Conservation (phyloP, 306 rosid species). For the Fragaria iinumae region DNA sequence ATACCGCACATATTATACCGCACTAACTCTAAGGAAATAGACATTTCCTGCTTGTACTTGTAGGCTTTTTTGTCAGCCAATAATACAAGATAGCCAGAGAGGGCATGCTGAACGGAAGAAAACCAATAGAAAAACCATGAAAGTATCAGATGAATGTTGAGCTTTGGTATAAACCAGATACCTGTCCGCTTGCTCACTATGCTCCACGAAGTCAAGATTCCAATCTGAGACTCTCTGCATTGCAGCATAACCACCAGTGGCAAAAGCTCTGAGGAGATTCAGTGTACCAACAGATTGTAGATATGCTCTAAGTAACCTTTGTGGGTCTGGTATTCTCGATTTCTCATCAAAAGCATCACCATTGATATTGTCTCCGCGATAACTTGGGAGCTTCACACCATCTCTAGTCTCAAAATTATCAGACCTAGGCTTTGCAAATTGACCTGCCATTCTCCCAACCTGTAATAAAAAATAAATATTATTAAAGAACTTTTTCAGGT, state of each 20-base stretch:
- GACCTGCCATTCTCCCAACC: conserved; percentile 52
- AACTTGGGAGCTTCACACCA: conserved; percentile 41
- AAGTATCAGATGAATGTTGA: not conserved
- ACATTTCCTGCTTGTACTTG: not conserved
- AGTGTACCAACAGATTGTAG: conserved; percentile 45
- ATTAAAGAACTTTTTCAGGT: not conserved
- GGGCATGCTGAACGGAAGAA: not conserved
- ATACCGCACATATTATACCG: not conserved
- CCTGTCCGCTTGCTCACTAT: conserved; percentile 45
- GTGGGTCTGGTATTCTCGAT: conserved; percentile 40
- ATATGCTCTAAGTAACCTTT: conserved; percentile 44
- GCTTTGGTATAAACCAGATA: not conserved
- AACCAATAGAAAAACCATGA: not conserved
- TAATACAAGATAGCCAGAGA: not conserved
- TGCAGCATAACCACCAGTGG: conserved; percentile 50
- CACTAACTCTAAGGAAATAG: not conserved
- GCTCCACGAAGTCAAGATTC: conserved; percentile 43
- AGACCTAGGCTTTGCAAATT: conserved; percentile 44
- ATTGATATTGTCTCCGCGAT: conserved; percentile 42
- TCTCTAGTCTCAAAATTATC: conserved; percentile 39
- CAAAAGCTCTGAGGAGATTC: conserved; percentile 46
- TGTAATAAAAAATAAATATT: not conserved
- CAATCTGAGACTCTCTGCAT: conserved; percentile 45
- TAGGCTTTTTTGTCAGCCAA: not conserved
- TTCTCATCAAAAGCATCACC: conserved; percentile 39